Evolutionary conservation across 495 filamentous ascomycete genomes (phyloP), one percentile per base, ranked within the genome.

Genomic region (Barbatosphaeria neglecta): DNA sequence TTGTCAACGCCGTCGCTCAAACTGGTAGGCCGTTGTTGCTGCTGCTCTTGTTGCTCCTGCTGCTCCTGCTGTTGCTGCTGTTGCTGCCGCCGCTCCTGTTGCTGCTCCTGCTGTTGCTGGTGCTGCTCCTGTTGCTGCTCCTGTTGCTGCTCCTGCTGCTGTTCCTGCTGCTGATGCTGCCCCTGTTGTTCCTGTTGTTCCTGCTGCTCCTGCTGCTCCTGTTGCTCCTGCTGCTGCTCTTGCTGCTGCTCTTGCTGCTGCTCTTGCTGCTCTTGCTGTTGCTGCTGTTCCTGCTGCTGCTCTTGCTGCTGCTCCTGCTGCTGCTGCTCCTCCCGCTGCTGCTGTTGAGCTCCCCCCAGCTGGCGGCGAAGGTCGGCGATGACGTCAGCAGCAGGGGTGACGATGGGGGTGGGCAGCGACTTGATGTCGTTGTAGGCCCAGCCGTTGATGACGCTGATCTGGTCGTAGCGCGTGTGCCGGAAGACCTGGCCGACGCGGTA

Each of bases 401-500:
- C 60, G 37, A 59, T 63, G 44, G 65, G 66, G 49, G 48, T 56
- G 15, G 65, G 55, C 3, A 64, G 50, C 13, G 43, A 49, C 4
- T 47, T 42, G 2, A 50, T 56, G 16, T 63, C 65, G 35, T 61
- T 70, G 0, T 70, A 60, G 47, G 88, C 83, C 92, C 92, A 98
- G 16, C 90, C 90, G 10, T 81, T 84, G 50, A 98, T 86, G 10
- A 94, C 70, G 18, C 82, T 89, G 19, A 74, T 67, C 58, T 92
- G 95, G 19, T 72, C 62, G 63, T 95, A 96, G 41, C 86, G 76
- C 54, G 72, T 81, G 59, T 97, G 92, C 44, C 69, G 72, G 58
- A 97, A 92, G 2, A 93, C 76, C 51, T 92, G 83, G 4, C 92
- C 92, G 39, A 98, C 77, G 46, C 70, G 76, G 65, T 83, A 90